Percentiles rank a stretch among this genome's conserved stretches.
These are phyloP conservation scores for Elasticomyces elasticus DNA, from an alignment of 495 filamentous ascomycete genomes.

Conservation along the genomic window DNA sequence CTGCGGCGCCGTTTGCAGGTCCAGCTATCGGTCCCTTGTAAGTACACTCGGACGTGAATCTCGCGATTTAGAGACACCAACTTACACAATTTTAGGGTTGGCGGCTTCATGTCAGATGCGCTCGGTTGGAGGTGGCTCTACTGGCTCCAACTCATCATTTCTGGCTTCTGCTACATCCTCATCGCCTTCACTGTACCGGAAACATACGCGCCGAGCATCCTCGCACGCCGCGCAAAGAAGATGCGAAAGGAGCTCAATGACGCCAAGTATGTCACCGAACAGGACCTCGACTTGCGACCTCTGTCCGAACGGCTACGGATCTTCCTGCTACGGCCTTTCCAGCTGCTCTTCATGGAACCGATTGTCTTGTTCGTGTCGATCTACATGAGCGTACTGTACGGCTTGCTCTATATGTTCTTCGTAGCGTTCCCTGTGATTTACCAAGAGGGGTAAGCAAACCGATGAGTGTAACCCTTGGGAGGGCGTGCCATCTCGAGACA, in stretches of 20 bases:
- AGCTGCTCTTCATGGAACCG: conserved; percentile 49
- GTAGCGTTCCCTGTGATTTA: conserved; percentile 29
- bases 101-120: conserved; percentile 26
- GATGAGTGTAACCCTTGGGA: too few relatives aligned
- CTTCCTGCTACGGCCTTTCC: conserved; percentile 41
- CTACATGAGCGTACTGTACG: conserved; percentile 59
- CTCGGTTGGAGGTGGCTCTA: conserved; percentile 44
- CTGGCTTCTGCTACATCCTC: conserved; percentile 32
- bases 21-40: conserved; percentile 52
- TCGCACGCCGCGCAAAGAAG: conserved; percentile 44
- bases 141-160: conserved; percentile 44
- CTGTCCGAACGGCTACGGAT: conserved; percentile 30
- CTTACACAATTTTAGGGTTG: too few relatives aligned
- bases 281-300: conserved; percentile 36
- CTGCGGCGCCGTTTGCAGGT: conserved; percentile 63
- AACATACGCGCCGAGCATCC: conserved; percentile 52
- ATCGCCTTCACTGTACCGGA: conserved; percentile 37
- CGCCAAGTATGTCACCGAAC: conserved; percentile 30
- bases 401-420: conserved; percentile 53
- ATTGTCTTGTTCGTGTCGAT: conserved; percentile 56
- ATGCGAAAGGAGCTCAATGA: conserved; percentile 39
- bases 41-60: conserved; percentile 24
- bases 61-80: conserved; percentile 26
- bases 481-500: too few relatives aligned
- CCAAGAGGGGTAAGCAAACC: too few relatives aligned